Conservation (phyloP, 106 monocot genomes). For the Iris macrosiphon region DNA sequence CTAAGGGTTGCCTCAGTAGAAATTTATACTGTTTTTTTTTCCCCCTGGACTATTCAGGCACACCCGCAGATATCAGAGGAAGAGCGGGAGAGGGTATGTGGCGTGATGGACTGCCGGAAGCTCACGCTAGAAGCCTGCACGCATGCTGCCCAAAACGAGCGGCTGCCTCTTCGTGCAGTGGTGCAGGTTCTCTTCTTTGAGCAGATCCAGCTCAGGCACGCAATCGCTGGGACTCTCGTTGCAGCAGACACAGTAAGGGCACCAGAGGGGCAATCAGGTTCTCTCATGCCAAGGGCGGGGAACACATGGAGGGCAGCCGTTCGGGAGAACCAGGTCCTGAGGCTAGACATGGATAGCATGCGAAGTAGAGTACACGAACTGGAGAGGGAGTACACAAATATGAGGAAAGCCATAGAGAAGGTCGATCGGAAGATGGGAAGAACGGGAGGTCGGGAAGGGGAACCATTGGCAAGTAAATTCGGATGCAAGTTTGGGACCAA, state of each 20-base stretch:
- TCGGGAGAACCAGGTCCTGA: constrained; percentile 59
- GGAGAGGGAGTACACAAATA: constrained; percentile 70
- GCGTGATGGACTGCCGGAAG: constrained; percentile 77
- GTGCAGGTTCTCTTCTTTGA: constrained; percentile 96
- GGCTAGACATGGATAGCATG: constrained; percentile 94
- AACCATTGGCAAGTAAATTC: constrained; percentile 23
- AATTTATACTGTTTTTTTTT: too few species aligned
- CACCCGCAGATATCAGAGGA: constrained; percentile 55
- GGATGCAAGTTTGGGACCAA: constrained; percentile 78
- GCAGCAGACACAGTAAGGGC: constrained; percentile 14
- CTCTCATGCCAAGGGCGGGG: constrained; percentile 4
- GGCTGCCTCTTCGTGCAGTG: constrained; percentile 65
- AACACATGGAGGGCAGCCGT: constrained; percentile 29
- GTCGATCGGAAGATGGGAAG: constrained; percentile 22
- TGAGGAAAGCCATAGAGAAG: constrained; percentile 71
- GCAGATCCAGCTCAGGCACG: constrained; percentile 80
- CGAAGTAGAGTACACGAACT: constrained; percentile 65
- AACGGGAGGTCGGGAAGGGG: neutral
- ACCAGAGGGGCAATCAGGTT: constrained; percentile 1
- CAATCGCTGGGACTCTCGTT: constrained; percentile 54
- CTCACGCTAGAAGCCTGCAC: constrained; percentile 85
- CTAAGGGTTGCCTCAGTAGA: too few species aligned
- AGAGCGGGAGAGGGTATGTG: constrained; percentile 66
- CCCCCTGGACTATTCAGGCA: constrained; percentile 48
- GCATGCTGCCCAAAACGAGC: constrained; percentile 91